phyloP scores from a whole-genome alignment of 192 early-diverging fungal genomes.

The Coemansia umbellata region DNA sequence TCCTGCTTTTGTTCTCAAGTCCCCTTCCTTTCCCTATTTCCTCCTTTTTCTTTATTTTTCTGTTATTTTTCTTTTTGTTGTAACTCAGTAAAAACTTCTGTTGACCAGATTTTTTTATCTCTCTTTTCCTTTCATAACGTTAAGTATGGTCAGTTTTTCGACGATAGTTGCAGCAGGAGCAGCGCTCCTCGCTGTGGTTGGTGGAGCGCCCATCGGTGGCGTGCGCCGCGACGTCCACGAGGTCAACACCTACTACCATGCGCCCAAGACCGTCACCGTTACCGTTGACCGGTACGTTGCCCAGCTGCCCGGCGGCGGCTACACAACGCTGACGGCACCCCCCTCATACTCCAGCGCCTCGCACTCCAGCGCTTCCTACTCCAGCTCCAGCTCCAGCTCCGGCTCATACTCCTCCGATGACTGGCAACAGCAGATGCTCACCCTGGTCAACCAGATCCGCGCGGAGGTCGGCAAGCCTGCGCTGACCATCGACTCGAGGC shows the following conservation, averaged over 20 bases:
- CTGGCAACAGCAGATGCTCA: constrained; percentile 41
- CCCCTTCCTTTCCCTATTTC: not conserved
- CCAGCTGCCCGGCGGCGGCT: not conserved
- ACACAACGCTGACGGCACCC: not conserved
- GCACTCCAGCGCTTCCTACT: not conserved
- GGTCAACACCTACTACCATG: constrained; percentile 20
- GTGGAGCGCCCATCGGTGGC: constrained; percentile 5
- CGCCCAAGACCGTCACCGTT: constrained; percentile 12
- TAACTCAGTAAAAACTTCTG: no score
- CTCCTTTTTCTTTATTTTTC: not conserved
- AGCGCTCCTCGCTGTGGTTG: not conserved
- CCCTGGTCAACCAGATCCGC: constrained; percentile 29
- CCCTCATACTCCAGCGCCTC: not conserved
- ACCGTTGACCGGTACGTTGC: constrained; percentile 11
- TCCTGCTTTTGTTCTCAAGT: no score
- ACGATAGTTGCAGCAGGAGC: not conserved
- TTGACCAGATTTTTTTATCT: not conserved
- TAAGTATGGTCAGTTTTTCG: not conserved
- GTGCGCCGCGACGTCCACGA: constrained; percentile 31
- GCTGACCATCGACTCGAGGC: constrained; percentile 11
- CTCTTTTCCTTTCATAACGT: not conserved
- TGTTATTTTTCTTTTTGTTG: not conserved
- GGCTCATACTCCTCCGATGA: not conserved
- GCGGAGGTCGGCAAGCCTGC: constrained; percentile 25
- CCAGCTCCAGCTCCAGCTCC: not conserved